Conservation (phyloP, 768 basidiomycete genomes). For the Mycena polygramma region DNA sequence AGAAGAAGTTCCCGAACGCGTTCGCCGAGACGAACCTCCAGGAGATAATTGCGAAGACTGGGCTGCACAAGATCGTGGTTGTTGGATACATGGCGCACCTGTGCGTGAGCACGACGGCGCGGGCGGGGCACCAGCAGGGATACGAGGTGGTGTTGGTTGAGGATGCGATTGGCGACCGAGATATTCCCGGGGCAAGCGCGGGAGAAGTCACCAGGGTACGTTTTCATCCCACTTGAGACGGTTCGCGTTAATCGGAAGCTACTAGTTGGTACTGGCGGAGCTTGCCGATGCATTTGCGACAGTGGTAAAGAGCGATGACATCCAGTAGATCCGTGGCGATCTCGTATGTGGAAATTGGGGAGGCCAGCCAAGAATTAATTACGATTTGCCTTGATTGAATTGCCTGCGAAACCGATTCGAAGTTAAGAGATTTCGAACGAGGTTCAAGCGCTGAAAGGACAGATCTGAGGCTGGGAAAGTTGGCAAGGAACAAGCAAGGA, state of each 20-base stretch:
- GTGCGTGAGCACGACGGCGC: constrained; percentile 31
- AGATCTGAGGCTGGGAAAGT: too few species aligned
- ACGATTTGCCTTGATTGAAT: too few species aligned
- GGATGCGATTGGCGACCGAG: constrained; percentile 29
- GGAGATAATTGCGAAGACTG: constrained; percentile 7
- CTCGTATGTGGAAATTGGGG: too few species aligned
- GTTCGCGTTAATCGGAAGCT: not conserved
- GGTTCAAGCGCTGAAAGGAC: too few species aligned
- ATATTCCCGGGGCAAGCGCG: constrained; percentile 24
- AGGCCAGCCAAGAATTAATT: too few species aligned
- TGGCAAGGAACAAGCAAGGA: too few species aligned
- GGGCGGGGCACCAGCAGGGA: constrained; percentile 20
- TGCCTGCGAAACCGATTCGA: too few species aligned
- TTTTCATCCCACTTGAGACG: not conserved
- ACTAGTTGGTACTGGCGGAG: constrained; percentile 27
- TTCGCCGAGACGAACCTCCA: constrained; percentile 29
- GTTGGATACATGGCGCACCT: constrained; percentile 29
- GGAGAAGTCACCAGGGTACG: constrained; percentile 16
- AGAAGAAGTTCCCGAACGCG: constrained; percentile 21
- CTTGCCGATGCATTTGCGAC: constrained; percentile 22
- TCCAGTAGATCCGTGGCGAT: too few species aligned
- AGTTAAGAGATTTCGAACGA: too few species aligned
- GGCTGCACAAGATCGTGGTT: constrained; percentile 24
- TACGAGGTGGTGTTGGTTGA: constrained; percentile 16
- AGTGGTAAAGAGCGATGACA: constrained; percentile 15